Percentiles rank a stretch among this genome's conserved stretches.
phyloP scores from a whole-genome alignment of 2,329 filamentous ascomycete species.

The Trichoderma polysporum region DNA sequence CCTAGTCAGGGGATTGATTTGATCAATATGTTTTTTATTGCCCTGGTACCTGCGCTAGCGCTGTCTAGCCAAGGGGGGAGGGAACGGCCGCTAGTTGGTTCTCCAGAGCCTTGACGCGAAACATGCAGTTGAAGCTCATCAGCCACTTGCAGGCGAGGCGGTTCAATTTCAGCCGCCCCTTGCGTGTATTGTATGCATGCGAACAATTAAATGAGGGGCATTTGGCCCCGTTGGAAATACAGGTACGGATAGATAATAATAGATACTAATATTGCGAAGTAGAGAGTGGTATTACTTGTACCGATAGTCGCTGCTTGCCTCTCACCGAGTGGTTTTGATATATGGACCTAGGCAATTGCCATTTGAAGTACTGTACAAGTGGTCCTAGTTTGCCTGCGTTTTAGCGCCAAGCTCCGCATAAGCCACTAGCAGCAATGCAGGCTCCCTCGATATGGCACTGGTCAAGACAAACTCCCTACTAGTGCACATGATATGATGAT shows the following conservation, averaged over 20 bases:
- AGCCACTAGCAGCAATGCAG: conserved; percentile 2
- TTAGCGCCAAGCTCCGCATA: conserved; percentile 12
- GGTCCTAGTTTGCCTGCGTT: neutral
- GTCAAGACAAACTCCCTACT: neutral
- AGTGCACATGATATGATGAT: neutral
- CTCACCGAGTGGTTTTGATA: too few relatives aligned
- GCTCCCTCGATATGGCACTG: neutral
- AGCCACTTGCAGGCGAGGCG: neutral
- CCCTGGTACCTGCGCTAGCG: conserved; percentile 20
- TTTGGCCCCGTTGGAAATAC: neutral
- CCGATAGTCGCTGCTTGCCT: too few relatives aligned
- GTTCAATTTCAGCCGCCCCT: conserved; percentile 7
- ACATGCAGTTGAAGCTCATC: neutral
- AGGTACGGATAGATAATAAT: too few relatives aligned
- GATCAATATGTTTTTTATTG: neutral
- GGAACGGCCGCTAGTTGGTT: conserved; percentile 4
- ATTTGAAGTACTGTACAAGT: too few relatives aligned
- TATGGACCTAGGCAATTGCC: too few relatives aligned
- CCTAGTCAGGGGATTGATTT: neutral
- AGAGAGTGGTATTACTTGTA: too few relatives aligned
- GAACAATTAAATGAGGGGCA: neutral
- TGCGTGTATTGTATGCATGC: neutral
- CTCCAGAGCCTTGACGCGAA: conserved; percentile 2
- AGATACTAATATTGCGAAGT: too few relatives aligned
- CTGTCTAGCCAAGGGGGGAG: neutral